These are phyloP conservation scores for Grifola frondosa DNA, from an alignment of 1,284 basidiomycete genomes.

Conservation along the genomic window DNA sequence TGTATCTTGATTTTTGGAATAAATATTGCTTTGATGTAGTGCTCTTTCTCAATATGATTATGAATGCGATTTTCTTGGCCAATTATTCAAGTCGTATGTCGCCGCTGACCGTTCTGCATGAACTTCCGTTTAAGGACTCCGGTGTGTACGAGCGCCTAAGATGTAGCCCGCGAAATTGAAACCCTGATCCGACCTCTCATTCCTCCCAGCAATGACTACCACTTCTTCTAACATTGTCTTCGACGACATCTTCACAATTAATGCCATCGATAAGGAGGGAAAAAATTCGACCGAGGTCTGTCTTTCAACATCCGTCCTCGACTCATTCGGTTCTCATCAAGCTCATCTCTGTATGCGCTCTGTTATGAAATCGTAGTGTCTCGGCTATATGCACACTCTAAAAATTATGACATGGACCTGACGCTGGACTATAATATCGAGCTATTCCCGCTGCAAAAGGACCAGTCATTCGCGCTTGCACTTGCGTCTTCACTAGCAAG, in stretches of 20 bases:
- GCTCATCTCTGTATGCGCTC: background rate
- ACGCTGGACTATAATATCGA: conserved; percentile 92
- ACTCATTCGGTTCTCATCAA: background rate
- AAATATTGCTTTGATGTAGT: no score
- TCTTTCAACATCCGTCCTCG: conserved; percentile 5
- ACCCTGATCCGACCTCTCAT: background rate
- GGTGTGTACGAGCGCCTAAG: no score
- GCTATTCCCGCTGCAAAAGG: conserved; percentile 71
- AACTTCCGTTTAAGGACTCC: background rate
- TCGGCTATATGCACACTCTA: conserved; percentile 79
- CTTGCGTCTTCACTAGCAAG: conserved; percentile 82
- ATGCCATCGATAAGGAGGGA: conserved; percentile 87
- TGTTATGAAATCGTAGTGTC: conserved; percentile 76
- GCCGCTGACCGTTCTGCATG: no score
- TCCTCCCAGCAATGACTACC: conserved; percentile 49
- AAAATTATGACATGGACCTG: conserved; percentile 87
- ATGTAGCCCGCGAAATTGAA: background rate
- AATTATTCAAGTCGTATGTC: no score
- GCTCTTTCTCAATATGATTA: no score
- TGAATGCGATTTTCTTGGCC: no score
- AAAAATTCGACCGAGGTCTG: conserved; percentile 95
- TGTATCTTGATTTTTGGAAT: no score
- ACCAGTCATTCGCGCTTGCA: conserved; percentile 82
- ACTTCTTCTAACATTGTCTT: conserved; percentile 78
- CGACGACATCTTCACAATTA: conserved; percentile 87